Conservation (phyloP, 2,329 filamentous ascomycete genomes). For the Fusarium sp. region DNA sequence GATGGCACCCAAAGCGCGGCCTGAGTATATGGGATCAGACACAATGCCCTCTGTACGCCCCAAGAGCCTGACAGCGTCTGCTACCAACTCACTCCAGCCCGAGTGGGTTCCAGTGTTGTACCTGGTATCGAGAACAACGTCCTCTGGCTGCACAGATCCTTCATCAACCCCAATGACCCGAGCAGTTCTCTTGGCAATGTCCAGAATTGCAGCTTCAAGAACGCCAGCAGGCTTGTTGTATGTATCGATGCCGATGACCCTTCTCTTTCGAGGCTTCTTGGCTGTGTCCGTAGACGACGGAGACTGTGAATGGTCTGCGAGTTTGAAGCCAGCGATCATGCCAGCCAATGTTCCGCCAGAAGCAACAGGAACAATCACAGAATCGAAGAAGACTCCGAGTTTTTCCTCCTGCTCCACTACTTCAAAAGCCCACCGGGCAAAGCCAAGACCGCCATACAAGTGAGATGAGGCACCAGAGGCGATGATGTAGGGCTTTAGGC, state of each 20-base stretch:
- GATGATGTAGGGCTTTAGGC: too few species aligned
- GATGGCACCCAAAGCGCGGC: neutral
- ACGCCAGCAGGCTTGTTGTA: slow-evolving; percentile 2
- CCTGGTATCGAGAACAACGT: neutral
- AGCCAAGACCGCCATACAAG: too few species aligned
- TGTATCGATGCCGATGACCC: neutral
- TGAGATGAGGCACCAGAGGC: too few species aligned
- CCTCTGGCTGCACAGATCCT: neutral
- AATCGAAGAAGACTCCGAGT: too few species aligned
- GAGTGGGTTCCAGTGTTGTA: neutral
- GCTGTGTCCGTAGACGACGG: slow-evolving; percentile 1
- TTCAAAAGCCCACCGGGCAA: too few species aligned
- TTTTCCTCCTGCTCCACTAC: too few species aligned
- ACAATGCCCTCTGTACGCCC: neutral
- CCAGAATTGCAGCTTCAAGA: neutral
- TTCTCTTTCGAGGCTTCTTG: too few species aligned
- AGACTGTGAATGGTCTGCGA: neutral
- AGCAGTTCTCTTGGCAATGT: neutral
- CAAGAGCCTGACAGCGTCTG: neutral
- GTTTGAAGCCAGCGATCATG: too few species aligned
- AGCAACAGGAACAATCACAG: too few species aligned
- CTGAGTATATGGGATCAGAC: neutral
- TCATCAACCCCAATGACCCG: neutral
- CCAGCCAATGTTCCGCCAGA: too few species aligned
- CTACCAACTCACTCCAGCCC: neutral